Evolutionary conservation across 257 asterid species (phyloP), one percentile per base, ranked within the genome.

Genomic region (Leonotis leonurus): DNA sequence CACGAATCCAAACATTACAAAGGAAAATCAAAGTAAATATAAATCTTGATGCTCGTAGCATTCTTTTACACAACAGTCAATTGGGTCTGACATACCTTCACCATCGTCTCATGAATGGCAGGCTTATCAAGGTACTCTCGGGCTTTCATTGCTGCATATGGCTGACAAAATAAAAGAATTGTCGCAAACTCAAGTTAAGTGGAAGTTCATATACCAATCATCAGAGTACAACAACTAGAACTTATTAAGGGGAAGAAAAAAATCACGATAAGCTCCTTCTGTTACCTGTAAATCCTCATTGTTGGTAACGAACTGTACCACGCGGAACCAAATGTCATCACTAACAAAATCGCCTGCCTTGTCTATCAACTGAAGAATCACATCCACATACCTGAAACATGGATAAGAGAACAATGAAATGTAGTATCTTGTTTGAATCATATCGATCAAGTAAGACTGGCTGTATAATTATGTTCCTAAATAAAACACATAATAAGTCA

Each of bases 311-410:
- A 90, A 90, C 76, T 87, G 97, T 77, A 90, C 97, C 27, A 90
- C 97, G 48, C 97, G 97, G 69, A 90, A 90, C 97, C 97, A 90
- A 59, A 90, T 90, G 77, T 87, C 97, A 76, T 90, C 97, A 78
- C 96, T 85, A 76, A 90, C 97, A 17, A 90, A 90, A 72, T 90
- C 97, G 67, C 97, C 96, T 17, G 97, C 97, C 85, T 90, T 90
- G 82, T 90, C 97, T 79, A 90, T 90, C 84, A 90, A 77, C 82
- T 90, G 97, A 77, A 90, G 97, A 75, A 90, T 81, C 69, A 90
- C 97, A 75, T 90, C 97, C 33, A 90, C 95, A 71, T 90, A 90
- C 97, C 97, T 90, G 78, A 69, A 80, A 52, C 58, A 43, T 53
- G 50, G 33, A 48, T 43, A 56, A 59, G 9, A 41, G 44, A 48